Conservation (phyloP, 768 basidiomycete species). For the Tylopilus felleus region DNA sequence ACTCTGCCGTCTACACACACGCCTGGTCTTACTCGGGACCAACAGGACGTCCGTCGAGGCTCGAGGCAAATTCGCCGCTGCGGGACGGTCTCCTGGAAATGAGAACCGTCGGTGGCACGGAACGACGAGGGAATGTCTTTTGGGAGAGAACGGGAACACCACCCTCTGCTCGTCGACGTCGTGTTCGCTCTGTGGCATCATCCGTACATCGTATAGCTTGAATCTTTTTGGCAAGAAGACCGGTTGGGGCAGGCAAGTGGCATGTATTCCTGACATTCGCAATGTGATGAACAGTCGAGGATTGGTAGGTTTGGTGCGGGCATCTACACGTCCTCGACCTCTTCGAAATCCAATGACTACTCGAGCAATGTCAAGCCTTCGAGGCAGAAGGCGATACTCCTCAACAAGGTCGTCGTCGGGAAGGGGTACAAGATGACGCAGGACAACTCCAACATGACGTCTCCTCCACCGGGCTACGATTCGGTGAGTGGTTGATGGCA, state of each 20-base stretch:
- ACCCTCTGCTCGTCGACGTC: constrained; percentile 48
- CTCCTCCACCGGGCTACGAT: constrained; percentile 62
- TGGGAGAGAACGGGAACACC: constrained; percentile 60
- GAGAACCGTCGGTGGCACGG: constrained; percentile 78
- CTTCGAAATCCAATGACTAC: constrained; percentile 79
- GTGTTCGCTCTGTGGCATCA: constrained; percentile 63
- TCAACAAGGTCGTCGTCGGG: constrained; percentile 73
- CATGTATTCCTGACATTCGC: neutral
- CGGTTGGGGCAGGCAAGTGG: constrained; percentile 60
- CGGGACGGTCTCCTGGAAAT: constrained; percentile 60
- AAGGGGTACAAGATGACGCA: constrained; percentile 64
- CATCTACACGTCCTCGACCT: constrained; percentile 73
- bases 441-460: constrained; percentile 51
- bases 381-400: constrained; percentile 57
- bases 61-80: constrained; percentile 52
- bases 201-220: constrained; percentile 62
- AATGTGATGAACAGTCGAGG: constrained; percentile 3
- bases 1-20: neutral
- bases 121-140: constrained; percentile 58
- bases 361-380: constrained; percentile 57
- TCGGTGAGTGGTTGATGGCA: constrained; percentile 44
- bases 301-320: constrained; percentile 59
- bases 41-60: constrained; percentile 53
- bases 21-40: neutral
- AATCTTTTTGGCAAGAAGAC: constrained; percentile 65